Evolutionary conservation across 139 green algal genomes (phyloP).

Genomic region (Pseudopediastrum boryanum): DNA sequence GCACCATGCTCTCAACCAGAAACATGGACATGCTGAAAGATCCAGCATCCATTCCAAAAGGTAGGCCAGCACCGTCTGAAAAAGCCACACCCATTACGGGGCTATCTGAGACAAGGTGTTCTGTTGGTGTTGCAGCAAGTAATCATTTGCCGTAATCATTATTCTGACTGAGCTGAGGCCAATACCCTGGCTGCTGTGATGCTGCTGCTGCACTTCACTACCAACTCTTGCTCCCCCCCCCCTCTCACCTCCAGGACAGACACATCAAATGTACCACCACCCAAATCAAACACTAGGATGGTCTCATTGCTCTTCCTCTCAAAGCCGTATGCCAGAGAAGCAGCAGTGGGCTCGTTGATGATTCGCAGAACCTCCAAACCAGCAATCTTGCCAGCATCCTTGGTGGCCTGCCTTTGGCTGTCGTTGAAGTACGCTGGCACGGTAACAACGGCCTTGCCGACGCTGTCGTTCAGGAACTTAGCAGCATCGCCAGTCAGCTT

Average conservation of each 20-base stretch:
- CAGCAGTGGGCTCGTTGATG: constrained; percentile 99
- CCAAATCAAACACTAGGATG: constrained; percentile 99
- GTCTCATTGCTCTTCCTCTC: constrained; percentile 99
- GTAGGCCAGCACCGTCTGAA: no score
- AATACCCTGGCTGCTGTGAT: not conserved
- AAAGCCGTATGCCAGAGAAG: constrained; percentile 97
- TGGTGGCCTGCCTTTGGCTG: constrained; percentile 90
- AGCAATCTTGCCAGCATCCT: constrained; percentile 89
- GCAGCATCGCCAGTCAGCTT: constrained; percentile 92
- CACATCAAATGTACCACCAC: constrained; percentile 99
- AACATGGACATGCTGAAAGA: no score
- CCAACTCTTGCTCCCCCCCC: not conserved
- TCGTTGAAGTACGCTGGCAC: constrained; percentile 99
- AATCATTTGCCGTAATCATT: no score
- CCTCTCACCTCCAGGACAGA: constrained; percentile 89
- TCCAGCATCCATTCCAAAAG: no score
- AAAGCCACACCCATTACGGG: no score
- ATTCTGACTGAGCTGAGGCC: no score
- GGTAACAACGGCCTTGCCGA: constrained; percentile 97
- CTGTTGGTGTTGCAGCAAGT: no score
- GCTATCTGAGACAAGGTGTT: no score
- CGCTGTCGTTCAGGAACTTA: constrained; percentile 85
- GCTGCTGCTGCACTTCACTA: not conserved
- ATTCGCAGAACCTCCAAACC: constrained; percentile 98
- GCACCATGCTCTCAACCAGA: no score